Evolutionary conservation across 2,329 filamentous ascomycete species (phyloP).

Genomic region (Pseudocercospora macadamiae): DNA sequence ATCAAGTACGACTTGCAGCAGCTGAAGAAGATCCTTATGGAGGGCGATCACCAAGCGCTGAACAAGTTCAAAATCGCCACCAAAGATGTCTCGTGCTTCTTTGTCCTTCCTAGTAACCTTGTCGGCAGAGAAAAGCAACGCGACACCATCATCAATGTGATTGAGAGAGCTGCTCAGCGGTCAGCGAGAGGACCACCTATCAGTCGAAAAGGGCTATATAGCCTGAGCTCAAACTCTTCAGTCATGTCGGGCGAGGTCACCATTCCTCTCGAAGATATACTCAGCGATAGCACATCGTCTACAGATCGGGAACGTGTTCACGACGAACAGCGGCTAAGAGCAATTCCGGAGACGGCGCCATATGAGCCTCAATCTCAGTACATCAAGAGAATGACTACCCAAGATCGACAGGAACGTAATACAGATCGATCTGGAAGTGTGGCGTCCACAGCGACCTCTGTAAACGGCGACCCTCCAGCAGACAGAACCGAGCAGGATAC

Average conservation of each 20-base stretch:
- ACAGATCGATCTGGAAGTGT: slow-evolving; percentile 22
- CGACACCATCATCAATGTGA: slow-evolving; percentile 69
- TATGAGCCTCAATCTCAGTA: slow-evolving; percentile 22
- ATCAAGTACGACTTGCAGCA: slow-evolving; percentile 78
- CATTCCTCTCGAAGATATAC: slow-evolving; percentile 44
- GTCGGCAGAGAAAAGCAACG: slow-evolving; percentile 78
- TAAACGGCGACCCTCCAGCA: slow-evolving; percentile 17
- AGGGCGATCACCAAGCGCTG: slow-evolving; percentile 73
- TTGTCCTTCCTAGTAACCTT: slow-evolving; percentile 79
- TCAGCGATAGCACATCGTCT: slow-evolving; percentile 56
- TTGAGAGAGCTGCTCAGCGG: slow-evolving; percentile 73
- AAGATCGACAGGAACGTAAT: slow-evolving; percentile 13
- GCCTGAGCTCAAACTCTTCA: slow-evolving; percentile 52
- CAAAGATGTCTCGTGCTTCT: slow-evolving; percentile 91
- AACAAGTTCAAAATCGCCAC: slow-evolving; percentile 75
- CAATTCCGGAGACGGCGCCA: slow-evolving; percentile 35
- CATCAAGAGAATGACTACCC: slow-evolving; percentile 13
- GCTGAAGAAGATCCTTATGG: slow-evolving; percentile 72
- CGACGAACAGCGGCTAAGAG: slow-evolving; percentile 44
- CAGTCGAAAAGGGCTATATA: slow-evolving; percentile 48
- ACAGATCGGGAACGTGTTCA: slow-evolving; percentile 50
- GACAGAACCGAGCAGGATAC: slow-evolving; percentile 15
- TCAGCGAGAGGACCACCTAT: slow-evolving; percentile 49
- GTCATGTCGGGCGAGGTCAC: slow-evolving; percentile 35
- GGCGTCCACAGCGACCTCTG: slow-evolving; percentile 22